Percentiles rank a stretch among this genome's conserved stretches.
These are phyloP conservation scores for Saccharomycopsis fibuligera DNA, from an alignment of 805 yeast genomes.

Conservation along the genomic window DNA sequence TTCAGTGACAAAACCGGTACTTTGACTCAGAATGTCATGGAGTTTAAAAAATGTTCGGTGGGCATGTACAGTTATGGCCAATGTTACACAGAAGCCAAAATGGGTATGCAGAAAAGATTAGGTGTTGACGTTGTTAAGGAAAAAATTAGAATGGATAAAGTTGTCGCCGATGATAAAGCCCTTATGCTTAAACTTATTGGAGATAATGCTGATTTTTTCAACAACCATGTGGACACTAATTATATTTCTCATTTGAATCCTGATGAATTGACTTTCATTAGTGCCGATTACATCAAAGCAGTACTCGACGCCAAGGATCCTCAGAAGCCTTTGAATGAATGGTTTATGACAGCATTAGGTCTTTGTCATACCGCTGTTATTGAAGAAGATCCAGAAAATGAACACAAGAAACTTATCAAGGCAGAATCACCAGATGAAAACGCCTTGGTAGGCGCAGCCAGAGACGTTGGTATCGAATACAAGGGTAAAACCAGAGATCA, in stretches of 20 bases:
- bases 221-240: constrained; percentile 19
- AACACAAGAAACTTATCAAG: constrained; percentile 44
- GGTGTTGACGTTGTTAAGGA: constrained; percentile 57
- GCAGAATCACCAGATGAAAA: constrained; percentile 85
- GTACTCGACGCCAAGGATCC: constrained; percentile 30
- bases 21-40: constrained; percentile 77
- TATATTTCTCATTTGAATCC: constrained; percentile 42
- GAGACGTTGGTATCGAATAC: constrained; percentile 65
- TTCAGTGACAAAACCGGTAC: constrained; percentile 85
- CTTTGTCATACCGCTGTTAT: constrained; percentile 73
- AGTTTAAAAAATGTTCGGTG: constrained; percentile 69
- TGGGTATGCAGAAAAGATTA: constrained; percentile 59
- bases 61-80: constrained; percentile 62
- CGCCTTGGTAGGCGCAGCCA: constrained; percentile 70
- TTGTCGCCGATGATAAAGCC: constrained; percentile 11
- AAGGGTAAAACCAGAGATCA: constrained; percentile 46
- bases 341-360: constrained; percentile 60
- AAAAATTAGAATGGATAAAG: constrained; percentile 21
- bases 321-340: constrained; percentile 45
- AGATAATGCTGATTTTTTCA: constrained; percentile 13
- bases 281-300: constrained; percentile 53
- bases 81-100: constrained; percentile 74
- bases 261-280: constrained; percentile 53
- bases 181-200: constrained; percentile 6
- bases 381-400: constrained; percentile 35